phyloP scores from a whole-genome alignment of 257 asterid genomes.

The Solanum neorickii region DNA sequence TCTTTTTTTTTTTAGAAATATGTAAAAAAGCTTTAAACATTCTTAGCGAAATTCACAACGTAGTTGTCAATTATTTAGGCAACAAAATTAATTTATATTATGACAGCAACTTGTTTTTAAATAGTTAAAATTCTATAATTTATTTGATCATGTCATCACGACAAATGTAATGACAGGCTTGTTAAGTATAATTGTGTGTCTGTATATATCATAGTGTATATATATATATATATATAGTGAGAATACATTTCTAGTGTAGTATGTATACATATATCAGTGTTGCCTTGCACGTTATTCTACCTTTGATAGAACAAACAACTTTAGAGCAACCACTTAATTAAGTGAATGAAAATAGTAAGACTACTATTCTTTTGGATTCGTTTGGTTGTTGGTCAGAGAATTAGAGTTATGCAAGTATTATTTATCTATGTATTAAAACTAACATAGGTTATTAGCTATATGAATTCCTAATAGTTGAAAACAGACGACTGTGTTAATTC shows the following conservation, averaged over 20 bases:
- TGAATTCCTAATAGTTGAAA: background rate
- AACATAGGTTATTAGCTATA: background rate
- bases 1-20: too few species aligned
- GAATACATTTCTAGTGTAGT: background rate
- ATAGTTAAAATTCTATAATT: background rate
- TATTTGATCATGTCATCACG: background rate
- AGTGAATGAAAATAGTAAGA: background rate
- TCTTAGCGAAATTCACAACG: too few species aligned
- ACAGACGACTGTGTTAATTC: background rate
- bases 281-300: background rate
- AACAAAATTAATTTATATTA: background rate
- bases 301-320: background rate
- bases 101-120: background rate
- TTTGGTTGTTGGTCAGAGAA: too few species aligned
- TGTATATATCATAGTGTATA: background rate
- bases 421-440: background rate
- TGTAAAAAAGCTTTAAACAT: too few species aligned
- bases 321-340: background rate
- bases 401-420: background rate
- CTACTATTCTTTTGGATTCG: background rate
- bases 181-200: background rate
- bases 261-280: background rate
- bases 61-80: background rate
- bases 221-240: background rate
- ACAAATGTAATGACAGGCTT: background rate